These are phyloP conservation scores for Martensiomyces pterosporus DNA, from an alignment of 192 early-diverging fungal species.

Conservation along the genomic window DNA sequence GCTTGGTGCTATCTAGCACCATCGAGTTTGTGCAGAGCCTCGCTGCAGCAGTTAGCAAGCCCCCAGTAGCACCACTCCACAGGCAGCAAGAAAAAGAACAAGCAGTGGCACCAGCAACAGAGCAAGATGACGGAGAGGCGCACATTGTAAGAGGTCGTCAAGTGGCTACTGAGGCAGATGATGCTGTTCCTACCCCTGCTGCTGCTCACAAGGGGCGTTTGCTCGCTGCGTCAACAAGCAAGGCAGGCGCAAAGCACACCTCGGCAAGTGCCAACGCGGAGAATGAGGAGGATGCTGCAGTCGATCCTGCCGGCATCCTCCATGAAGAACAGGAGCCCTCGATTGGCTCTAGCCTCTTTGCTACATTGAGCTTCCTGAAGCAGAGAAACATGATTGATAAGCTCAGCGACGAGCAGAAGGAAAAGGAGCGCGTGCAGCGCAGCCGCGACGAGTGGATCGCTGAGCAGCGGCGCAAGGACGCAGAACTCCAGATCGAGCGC, in stretches of 20 bases:
- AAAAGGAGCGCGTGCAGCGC: constrained; percentile 54
- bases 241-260: too few relatives aligned
- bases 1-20: constrained; percentile 78
- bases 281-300: too few relatives aligned
- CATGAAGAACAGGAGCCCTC: constrained; percentile 62
- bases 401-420: constrained; percentile 61
- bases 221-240: too few relatives aligned
- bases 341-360: constrained; percentile 72
- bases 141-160: constrained; percentile 8
- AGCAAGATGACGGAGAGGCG: constrained; percentile 7
- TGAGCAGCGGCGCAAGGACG: constrained; percentile 62
- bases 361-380: constrained; percentile 74
- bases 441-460: constrained; percentile 61
- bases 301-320: too few relatives aligned
- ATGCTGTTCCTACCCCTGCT: background rate
- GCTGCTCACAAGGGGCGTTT: background rate
- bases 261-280: too few relatives aligned
- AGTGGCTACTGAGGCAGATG: too few relatives aligned
- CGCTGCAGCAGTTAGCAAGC: constrained; percentile 5
- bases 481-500: constrained; percentile 56
- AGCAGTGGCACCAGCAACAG: background rate
- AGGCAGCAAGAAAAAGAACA: background rate
- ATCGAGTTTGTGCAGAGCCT: constrained; percentile 82
- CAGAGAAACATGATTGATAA: constrained; percentile 73
- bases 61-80: background rate